Base-by-base conservation (phyloP, 495 filamentous ascomycete genomes). In the Rostrohypoxylon terebratum region DNA sequence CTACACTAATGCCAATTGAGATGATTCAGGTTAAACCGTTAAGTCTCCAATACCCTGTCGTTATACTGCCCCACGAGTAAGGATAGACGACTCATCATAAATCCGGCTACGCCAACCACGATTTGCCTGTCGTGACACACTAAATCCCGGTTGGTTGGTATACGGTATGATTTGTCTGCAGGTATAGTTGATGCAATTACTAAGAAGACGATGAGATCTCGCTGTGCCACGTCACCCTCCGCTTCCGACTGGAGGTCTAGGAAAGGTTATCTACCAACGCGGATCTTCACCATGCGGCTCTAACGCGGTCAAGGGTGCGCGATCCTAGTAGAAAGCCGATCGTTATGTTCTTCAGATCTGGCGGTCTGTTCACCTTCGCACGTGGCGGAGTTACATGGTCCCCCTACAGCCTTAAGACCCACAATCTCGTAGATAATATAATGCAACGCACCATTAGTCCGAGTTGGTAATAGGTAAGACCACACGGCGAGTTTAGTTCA, bases 401-500 rank as follows among this genome's bases (percentile, higher is more conserved):
- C 59, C 59, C 70, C 42, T 63, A 68, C 70, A 67, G 63, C 64
- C 58, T 68, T 68, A 60, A 63, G 63, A 63, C 59, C 69, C 64
- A 72, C 69, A 38, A 36, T 42, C 59, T 18, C 48, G 34, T 21
- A 40, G 14, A 64, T 72, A 62, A 64, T 72, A 62, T 68, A 59
- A 72, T 72, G 69, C 64, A 68, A 68, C 65, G 70, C 70, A 68
- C 70, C 70, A 73, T 73, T 73, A 73, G 64, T 65, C 31, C n/a
- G n/a, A n/a, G n/a, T n/a, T n/a, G 8, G 48, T 42, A 63, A 25
- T 45, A 72, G 28, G 6, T 59, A 45, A 54, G 38, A 57, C 51
- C 65, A 73, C 47, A 73, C 65, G 59, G 40, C 50, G 63, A 7
- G 13, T 7, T 14, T 42, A 59, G 20, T 42, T 44, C 20, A 28